Evolutionary conservation across 768 basidiomycete genomes (phyloP).

Genomic region (Tricholoma terreum): DNA sequence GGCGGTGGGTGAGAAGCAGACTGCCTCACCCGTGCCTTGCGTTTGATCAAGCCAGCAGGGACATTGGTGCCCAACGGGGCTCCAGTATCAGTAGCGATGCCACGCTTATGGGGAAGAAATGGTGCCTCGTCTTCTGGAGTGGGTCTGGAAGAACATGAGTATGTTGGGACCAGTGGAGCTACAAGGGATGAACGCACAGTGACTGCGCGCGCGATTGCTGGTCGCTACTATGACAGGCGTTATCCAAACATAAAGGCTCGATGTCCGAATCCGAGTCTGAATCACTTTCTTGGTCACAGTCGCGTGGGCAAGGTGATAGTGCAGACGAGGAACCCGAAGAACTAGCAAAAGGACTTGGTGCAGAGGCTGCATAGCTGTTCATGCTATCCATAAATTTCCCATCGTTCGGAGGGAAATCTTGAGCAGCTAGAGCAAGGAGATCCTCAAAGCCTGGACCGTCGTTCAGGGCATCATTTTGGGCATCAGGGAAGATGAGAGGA

Average conservation of each 20-base stretch:
- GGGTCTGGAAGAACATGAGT: not conserved
- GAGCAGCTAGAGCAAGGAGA: constrained; percentile 7
- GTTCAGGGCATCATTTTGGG: constrained; percentile 13
- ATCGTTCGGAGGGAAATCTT: constrained; percentile 9
- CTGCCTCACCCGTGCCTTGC: not conserved
- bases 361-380: not conserved
- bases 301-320: not conserved
- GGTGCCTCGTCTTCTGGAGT: constrained; percentile 1
- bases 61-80: not conserved
- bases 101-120: not conserved
- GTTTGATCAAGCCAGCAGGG: not conserved
- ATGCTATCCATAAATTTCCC: not conserved
- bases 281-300: not conserved
- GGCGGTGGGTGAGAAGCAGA: not conserved
- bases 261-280: constrained; percentile 8
- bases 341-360: constrained; percentile 5
- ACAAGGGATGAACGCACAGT: not conserved
- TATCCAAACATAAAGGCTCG: constrained; percentile 1
- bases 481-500: constrained; percentile 10
- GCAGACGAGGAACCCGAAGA: constrained; percentile 10
- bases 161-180: not conserved
- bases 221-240: not conserved
- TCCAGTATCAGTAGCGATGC: not conserved
- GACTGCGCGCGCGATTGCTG: not conserved
- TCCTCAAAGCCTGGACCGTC: constrained; percentile 20